Evolutionary conservation across 345 rosid species (phyloP).

Genomic region (Citrus inodora): DNA sequence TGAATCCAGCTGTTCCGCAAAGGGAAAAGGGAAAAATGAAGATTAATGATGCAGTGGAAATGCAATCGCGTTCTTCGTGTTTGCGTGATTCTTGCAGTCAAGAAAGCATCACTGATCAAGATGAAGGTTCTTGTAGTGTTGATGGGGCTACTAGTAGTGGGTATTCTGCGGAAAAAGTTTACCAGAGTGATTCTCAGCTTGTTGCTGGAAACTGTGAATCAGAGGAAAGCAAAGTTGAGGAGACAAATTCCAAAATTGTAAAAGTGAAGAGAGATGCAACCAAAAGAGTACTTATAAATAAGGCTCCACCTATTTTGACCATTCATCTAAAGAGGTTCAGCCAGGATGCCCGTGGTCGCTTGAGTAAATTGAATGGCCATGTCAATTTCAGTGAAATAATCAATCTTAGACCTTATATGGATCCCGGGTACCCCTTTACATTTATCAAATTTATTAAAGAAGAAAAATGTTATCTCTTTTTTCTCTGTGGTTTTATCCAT

Average conservation of each 20-base stretch:
- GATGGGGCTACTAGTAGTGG: constrained; percentile 29
- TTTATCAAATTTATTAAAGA: neutral
- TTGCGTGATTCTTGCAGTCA: constrained; percentile 19
- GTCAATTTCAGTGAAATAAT: constrained; percentile 67
- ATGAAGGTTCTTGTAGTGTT: constrained; percentile 24
- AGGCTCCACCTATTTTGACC: constrained; percentile 78
- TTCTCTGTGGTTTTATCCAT: neutral
- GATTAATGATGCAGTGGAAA: constrained; percentile 13
- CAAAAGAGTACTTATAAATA: constrained; percentile 71
- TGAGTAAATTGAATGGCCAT: constrained; percentile 90
- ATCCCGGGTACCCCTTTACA: constrained; percentile 57
- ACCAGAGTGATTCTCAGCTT: constrained; percentile 21
- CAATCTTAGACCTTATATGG: constrained; percentile 74
- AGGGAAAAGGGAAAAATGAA: constrained; percentile 16
- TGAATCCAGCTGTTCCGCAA: constrained; percentile 15
- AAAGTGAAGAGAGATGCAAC: constrained; percentile 91
- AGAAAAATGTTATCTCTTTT: neutral
- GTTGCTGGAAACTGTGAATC: constrained; percentile 35
- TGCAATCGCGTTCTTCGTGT: constrained; percentile 27
- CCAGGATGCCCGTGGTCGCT: constrained; percentile 92
- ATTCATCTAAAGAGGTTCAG: constrained; percentile 92
- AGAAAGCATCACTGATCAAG: constrained; percentile 34
- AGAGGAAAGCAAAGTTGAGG: constrained; percentile 42
- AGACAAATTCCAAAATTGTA: constrained; percentile 31
- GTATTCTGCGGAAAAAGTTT: constrained; percentile 20